Percentiles rank a stretch among this genome's conserved stretches.
Conservation (phyloP, 2,329 filamentous ascomycete genomes). For the Trichoderma sp. region DNA sequence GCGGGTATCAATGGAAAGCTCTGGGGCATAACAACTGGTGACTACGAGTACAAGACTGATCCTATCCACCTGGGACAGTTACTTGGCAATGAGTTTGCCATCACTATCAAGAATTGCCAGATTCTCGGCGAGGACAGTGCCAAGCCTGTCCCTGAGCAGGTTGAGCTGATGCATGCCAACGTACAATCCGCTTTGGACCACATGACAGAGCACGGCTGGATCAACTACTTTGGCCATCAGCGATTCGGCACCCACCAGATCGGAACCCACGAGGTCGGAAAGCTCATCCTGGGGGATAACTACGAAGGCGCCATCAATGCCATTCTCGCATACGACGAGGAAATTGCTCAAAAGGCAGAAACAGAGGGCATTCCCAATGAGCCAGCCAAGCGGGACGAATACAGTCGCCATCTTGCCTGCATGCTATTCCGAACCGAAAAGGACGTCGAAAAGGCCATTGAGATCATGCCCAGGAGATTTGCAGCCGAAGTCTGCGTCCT, state of each 20-base stretch:
- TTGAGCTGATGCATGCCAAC: slow-evolving; percentile 42
- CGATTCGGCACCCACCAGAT: slow-evolving; percentile 88
- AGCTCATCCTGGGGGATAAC: slow-evolving; percentile 79
- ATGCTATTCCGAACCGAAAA: slow-evolving; percentile 69
- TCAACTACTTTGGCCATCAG: slow-evolving; percentile 99
- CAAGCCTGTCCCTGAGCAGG: slow-evolving; percentile 36
- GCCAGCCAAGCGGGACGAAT: slow-evolving; percentile 73
- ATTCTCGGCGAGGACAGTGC: slow-evolving; percentile 51
- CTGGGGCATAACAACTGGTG: slow-evolving; percentile 70
- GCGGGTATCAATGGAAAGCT: slow-evolving; percentile 65
- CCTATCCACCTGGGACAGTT: slow-evolving; percentile 83
- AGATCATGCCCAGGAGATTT: slow-evolving; percentile 77
- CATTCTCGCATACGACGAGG: slow-evolving; percentile 73
- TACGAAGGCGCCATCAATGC: slow-evolving; percentile 79
- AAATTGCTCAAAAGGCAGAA: slow-evolving; percentile 55
- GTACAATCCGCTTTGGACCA: slow-evolving; percentile 65
- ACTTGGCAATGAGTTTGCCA: slow-evolving; percentile 87
- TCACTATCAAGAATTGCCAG: slow-evolving; percentile 84
- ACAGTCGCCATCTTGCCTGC: slow-evolving; percentile 76
- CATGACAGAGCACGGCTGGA: slow-evolving; percentile 76
- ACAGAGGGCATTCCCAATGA: slow-evolving; percentile 45
- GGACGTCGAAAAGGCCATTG: slow-evolving; percentile 62
- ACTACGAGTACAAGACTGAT: slow-evolving; percentile 75
- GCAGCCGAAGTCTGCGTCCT: slow-evolving; percentile 79
- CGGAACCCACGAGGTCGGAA: slow-evolving; percentile 83